Base-by-base conservation (phyloP, 2,329 filamentous ascomycete genomes). In the Gliomastix tumulicola region DNA sequence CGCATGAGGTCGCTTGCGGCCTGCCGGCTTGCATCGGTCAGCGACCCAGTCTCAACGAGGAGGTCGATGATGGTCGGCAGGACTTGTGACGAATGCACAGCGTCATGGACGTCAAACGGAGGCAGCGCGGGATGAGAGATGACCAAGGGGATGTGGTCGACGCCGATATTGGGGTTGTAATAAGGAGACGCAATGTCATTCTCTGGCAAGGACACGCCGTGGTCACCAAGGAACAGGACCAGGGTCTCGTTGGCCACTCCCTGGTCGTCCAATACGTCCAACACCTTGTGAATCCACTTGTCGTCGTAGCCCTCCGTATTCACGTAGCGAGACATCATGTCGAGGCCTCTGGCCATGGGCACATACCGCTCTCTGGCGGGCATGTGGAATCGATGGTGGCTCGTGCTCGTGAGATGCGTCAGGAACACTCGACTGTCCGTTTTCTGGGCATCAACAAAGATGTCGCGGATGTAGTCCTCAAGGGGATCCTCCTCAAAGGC, bases 361-460 rank as follows among this genome's bases (percentile, higher is more conserved):
- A 52, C 47, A 7, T 54, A 53, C 4, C 39, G 37, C 21, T 57
- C 55, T 0, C 47, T 46, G 5, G 39, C 43, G 2, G 57, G 57
- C 34, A 59, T 40, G 1, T 44, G 47, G 30, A 55, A 60, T 6
- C 52, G 48, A 27, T 60, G 56, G 36, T 61, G 57, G 4, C 49
- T 54, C 5, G 57, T 60, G 40, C 56, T 59, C 4, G 58, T 61
- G 4, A 61, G 37, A 38, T 61, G 58, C 3, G 55, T 51, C 5
- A 60, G 37, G 21, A 60, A 61, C 1, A 60, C 44, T 9, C 57
- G 49, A 25, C 57, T 48, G 13, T 59, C 46, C 1, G 49, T 50
- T 25, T 51, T 43, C 25, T 43, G 47, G 12, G 57, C 57, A 2
- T 47, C 43, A 3, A 41, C 41, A 13, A 60, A 58, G n/a, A 48